Base-by-base conservation (phyloP, 2,329 filamentous ascomycete genomes). In the Ophiostoma tasmaniense region DNA sequence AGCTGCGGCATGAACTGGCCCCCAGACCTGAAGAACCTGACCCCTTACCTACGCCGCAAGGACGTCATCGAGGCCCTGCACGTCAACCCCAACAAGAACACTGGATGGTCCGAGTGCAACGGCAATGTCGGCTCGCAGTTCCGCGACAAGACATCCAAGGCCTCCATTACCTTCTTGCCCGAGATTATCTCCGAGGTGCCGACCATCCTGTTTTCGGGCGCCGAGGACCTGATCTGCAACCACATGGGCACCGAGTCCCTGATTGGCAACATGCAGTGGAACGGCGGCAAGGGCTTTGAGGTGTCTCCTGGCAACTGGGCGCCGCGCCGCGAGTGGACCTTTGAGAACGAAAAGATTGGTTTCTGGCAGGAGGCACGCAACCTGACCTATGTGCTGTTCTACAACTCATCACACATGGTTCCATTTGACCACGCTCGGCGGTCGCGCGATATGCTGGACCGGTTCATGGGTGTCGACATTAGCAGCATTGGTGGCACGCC, bases 1-100 rank as follows among this genome's bases (percentile, higher is more conserved):
- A 90, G 89, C 72, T 99, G 95, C 78, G 95, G 95, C 73, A 97
- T 97, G 93, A 94, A 93, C 80, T 99, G 96, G 96, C 95, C 95
- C 39, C 90, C 93, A 72, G 95, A 99, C 79, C 83, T 99, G 75
- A 79, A 79, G 64, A 77, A 85, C 66, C 86, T 99, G 28, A 91
- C 87, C 6, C 92, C 93, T 0, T 99, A 98, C 78, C 85, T 99
- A 67, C 90, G 91, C 70, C 89, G 89, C 69, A 75, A 82, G n/a
- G 92, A 97, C 65, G 95, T 99, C 17, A 82, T 87, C 33, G 75
- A 83, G 4, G 95, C 95, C 0, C 83, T 99, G 45, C 91, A 99
- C 77, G 87, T 99, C 78, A 90, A 92, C 75, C 76, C 83, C 0
- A 90, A 90, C 74, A 96, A 96, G 77, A 88, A 87, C 73, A 90